These are phyloP conservation scores for Nakataea oryzae DNA, from an alignment of 2,329 filamentous ascomycete genomes.

Conservation along the genomic window DNA sequence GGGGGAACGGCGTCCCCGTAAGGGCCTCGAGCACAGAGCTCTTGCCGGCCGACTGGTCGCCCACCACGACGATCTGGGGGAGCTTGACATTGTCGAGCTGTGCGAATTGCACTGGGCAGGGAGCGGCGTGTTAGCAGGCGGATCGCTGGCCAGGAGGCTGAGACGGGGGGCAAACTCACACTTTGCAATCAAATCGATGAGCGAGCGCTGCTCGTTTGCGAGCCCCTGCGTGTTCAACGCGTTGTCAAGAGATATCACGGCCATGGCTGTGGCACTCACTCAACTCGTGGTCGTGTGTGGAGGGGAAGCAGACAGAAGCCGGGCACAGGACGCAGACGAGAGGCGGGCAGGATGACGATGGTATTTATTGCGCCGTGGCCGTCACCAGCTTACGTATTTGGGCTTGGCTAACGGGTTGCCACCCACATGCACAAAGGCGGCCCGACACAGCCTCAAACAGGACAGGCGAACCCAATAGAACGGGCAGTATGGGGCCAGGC, in stretches of 20 bases:
- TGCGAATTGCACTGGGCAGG: conserved; percentile 19
- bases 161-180: not conserved
- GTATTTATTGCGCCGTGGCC: not conserved
- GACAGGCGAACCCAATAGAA: not conserved
- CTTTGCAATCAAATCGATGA: conserved; percentile 43
- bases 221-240: conserved; percentile 38
- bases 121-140: too few species aligned
- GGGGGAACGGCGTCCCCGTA: conserved; percentile 49
- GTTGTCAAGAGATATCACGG: conserved; percentile 28
- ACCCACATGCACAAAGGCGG: not conserved
- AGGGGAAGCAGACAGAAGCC: not conserved
- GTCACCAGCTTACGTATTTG: not conserved
- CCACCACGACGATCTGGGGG: conserved; percentile 53
- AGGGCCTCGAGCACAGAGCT: conserved; percentile 55
- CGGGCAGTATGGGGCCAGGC: not conserved
- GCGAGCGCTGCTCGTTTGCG: conserved; percentile 41
- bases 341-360: not conserved
- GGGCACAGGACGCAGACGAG: not conserved
- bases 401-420: not conserved
- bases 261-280: conserved; percentile 13
- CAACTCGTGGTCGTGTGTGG: not conserved
- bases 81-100: conserved; percentile 29
- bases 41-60: conserved; percentile 55
- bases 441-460: not conserved
- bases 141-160: not conserved